Conservation (phyloP, 2,329 filamentous ascomycete genomes). For the Aspergillus brasiliensis region DNA sequence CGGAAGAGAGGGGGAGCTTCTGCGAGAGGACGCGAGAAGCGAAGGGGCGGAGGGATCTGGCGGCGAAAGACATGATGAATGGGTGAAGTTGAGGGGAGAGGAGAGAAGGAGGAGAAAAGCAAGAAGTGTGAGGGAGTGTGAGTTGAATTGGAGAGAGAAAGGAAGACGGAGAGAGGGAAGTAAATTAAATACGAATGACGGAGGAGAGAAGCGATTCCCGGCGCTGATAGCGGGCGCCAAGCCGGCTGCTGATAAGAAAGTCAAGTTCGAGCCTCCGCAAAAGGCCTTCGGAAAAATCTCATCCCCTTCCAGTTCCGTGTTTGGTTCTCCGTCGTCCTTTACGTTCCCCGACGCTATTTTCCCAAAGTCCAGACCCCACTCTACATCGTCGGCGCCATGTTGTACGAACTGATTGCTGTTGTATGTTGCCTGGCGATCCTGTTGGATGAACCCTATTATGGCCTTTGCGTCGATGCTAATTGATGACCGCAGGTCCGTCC, state of each 20-base stretch:
- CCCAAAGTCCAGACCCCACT: slow-evolving; percentile 15
- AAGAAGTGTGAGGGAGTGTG: background rate
- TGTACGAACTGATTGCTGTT: slow-evolving; percentile 97
- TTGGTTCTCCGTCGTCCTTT: background rate
- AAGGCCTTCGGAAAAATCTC: slow-evolving; percentile 24
- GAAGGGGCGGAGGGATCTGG: slow-evolving; percentile 39
- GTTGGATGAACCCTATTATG: background rate
- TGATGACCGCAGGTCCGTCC: slow-evolving; percentile 73
- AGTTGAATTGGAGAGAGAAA: slow-evolving; percentile 2
- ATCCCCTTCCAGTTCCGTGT: slow-evolving; percentile 15
- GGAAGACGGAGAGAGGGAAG: slow-evolving; percentile 16
- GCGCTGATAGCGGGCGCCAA: slow-evolving; percentile 32
- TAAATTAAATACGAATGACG: slow-evolving; percentile 22
- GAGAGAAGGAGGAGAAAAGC: slow-evolving; percentile 6
- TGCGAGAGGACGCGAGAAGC: slow-evolving; percentile 40
- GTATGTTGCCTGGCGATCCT: slow-evolving; percentile 56
- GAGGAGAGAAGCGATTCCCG: slow-evolving; percentile 29
- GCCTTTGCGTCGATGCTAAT: slow-evolving; percentile 6
- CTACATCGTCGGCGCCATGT: slow-evolving; percentile 59
- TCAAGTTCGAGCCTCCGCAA: background rate
- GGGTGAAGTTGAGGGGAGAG: slow-evolving; percentile 7
- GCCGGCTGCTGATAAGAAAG: slow-evolving; percentile 27
- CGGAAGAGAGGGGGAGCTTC: slow-evolving; percentile 36
- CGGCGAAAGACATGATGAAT: slow-evolving; percentile 41
- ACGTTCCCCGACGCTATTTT: slow-evolving; percentile 20